These are phyloP conservation scores for Ophiosphaerella narmari DNA, from an alignment of 2,329 filamentous ascomycete species.

Conservation along the genomic window DNA sequence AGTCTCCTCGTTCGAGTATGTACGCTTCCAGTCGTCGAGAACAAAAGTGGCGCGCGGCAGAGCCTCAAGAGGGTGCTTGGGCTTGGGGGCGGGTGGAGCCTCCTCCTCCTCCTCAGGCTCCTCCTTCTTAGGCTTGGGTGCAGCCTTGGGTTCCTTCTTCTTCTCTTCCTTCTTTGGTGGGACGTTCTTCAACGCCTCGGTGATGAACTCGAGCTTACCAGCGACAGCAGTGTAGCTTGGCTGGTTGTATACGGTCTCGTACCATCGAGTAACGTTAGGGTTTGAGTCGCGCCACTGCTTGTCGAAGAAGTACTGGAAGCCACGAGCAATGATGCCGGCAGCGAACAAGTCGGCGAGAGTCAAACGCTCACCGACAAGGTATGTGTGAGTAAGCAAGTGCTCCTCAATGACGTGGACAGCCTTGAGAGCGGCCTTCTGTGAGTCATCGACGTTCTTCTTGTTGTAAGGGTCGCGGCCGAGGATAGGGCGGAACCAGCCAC, in stretches of 20 bases:
- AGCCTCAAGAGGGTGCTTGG: constrained; percentile 93
- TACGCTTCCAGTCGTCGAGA: constrained; percentile 97
- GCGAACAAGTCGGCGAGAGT: constrained; percentile 94
- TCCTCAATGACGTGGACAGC: constrained; percentile 76
- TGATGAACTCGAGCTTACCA: constrained; percentile 75
- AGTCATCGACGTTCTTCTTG: constrained; percentile 94
- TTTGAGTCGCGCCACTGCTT: constrained; percentile 81
- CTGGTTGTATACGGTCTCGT: constrained; percentile 90
- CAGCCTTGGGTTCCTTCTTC: constrained; percentile 70
- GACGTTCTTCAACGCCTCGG: constrained; percentile 74
- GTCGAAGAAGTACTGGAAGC: constrained; percentile 94
- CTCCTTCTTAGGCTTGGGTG: constrained; percentile 58
- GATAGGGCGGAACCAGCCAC: constrained; percentile 84
- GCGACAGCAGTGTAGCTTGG: constrained; percentile 83
- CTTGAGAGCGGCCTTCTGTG: constrained; percentile 70
- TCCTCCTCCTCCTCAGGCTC: constrained; percentile 67
- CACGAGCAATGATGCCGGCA: constrained; percentile 77
- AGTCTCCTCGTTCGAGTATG: constrained; percentile 96
- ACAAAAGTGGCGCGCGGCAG: constrained; percentile 79
- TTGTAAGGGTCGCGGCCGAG: constrained; percentile 85
- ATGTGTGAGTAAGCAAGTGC: constrained; percentile 91
- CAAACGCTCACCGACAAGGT: constrained; percentile 95
- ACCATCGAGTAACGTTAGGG: constrained; percentile 92
- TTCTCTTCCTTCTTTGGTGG: constrained; percentile 78
- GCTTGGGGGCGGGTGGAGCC: constrained; percentile 72